Conservation (phyloP, 2,329 filamentous ascomycete genomes). For the Colletotrichum tamarilloi region DNA sequence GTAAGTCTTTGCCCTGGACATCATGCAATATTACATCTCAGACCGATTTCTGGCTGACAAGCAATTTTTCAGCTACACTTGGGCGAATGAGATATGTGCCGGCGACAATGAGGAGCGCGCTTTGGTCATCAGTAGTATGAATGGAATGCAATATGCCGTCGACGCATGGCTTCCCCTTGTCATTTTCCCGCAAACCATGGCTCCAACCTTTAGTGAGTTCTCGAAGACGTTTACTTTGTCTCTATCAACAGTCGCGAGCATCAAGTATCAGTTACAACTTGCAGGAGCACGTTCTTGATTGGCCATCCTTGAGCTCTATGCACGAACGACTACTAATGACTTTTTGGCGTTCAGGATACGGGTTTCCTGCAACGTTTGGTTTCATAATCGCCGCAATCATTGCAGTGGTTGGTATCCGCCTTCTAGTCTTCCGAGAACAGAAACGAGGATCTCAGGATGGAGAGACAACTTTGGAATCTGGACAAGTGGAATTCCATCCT, state of each 20-base stretch:
- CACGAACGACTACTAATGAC: background rate
- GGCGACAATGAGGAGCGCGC: constrained; percentile 44
- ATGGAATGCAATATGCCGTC: constrained; percentile 24
- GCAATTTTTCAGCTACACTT: background rate
- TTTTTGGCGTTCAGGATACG: constrained; percentile 3
- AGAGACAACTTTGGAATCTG: constrained; percentile 1
- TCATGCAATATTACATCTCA: background rate
- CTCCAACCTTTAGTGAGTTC: constrained; percentile 19
- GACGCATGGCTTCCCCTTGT: constrained; percentile 28
- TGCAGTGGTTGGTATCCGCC: constrained; percentile 5
- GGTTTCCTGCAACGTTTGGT: constrained; percentile 33
- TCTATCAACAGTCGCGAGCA: background rate
- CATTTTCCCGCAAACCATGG: constrained; percentile 21
- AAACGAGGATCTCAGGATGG: constrained; percentile 7
- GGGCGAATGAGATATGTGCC: constrained; percentile 23
- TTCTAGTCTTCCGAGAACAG: constrained; percentile 23
- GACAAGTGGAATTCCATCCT: background rate
- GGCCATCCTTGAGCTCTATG: background rate
- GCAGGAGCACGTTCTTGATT: background rate
- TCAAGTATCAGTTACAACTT: background rate
- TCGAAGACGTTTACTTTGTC: no score
- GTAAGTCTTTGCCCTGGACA: background rate
- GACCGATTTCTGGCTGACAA: background rate
- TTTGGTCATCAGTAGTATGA: constrained; percentile 46
- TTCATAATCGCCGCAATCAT: constrained; percentile 26